Percentiles rank a stretch among this genome's conserved stretches.
phyloP scores from a whole-genome alignment of 2,329 filamentous ascomycete genomes.

The Aspergillus intermedius region DNA sequence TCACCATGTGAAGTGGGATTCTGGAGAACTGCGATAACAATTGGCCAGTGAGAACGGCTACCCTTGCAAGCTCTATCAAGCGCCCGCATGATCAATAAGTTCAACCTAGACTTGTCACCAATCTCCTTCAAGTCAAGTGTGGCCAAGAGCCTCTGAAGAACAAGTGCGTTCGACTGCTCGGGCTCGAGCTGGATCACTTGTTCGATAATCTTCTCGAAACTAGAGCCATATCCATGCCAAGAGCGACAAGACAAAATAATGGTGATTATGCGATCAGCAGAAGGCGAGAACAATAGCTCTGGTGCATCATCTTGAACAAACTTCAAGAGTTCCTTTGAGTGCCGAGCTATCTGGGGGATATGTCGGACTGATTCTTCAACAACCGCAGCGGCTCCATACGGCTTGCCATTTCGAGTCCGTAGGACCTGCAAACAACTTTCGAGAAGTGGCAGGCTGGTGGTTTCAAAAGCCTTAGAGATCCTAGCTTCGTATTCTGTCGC shows the following conservation, averaged over 20 bases:
- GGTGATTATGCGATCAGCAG: conserved; percentile 59
- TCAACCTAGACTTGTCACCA: conserved; percentile 27
- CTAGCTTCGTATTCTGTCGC: conserved; percentile 18
- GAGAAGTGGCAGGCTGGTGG: conserved; percentile 35
- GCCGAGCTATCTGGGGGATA: conserved; percentile 36
- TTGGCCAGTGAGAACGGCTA: conserved; percentile 31
- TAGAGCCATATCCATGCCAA: conserved; percentile 34
- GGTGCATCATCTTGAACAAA: conserved; percentile 54
- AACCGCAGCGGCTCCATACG: conserved; percentile 57
- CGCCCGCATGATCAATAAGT: conserved; percentile 29
- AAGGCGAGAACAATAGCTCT: conserved; percentile 60
- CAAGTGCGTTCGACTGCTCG: conserved; percentile 25
- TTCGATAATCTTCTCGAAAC: conserved; percentile 32
- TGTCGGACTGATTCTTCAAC: conserved; percentile 48
- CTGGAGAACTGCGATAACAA: conserved; percentile 32
- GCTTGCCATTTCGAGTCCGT: conserved; percentile 54
- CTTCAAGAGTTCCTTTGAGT: conserved; percentile 38
- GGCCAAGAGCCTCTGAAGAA: conserved; percentile 34
- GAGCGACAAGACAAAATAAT: conserved; percentile 54
- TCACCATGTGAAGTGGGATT: conserved; percentile 30
- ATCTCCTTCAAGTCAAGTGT: conserved; percentile 33
- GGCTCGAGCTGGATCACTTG: conserved; percentile 27
- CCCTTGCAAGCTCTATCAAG: conserved; percentile 31
- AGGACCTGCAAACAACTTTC: conserved; percentile 46
- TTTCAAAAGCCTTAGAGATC: conserved; percentile 30